A percentile compares a stretch with the other conserved stretches of the same genome.
phyloP scores from a whole-genome alignment of 2,329 filamentous ascomycete genomes.

The Pseudogymnoascus sp. region DNA sequence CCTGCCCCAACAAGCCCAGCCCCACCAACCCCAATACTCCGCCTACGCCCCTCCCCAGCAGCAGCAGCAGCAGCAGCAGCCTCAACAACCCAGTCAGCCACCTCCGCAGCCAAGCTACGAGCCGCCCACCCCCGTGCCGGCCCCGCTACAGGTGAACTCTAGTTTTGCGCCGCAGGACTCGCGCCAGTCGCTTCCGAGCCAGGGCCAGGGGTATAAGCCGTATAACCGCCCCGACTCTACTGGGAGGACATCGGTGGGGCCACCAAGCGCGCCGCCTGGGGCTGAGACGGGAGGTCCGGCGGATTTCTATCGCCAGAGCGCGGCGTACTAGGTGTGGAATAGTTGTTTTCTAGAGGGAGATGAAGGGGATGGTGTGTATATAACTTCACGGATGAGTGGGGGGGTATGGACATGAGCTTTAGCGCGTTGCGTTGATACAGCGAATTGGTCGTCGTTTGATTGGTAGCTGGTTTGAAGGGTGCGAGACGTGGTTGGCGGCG shows the following conservation, averaged over 20 bases:
- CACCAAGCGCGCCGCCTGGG: constrained; percentile 38
- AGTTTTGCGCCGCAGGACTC: constrained; percentile 36
- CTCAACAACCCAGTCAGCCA: constrained; percentile 14
- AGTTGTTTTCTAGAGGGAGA: not conserved
- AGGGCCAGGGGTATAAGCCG: constrained; percentile 47
- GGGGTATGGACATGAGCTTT: not conserved
- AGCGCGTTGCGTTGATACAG: not conserved
- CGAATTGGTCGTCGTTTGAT: not conserved
- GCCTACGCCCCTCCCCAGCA: constrained; percentile 21
- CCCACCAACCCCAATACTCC: constrained; percentile 21
- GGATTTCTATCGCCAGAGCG: constrained; percentile 47
- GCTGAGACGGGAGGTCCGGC: constrained; percentile 22
- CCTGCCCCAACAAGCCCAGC: constrained; percentile 17
- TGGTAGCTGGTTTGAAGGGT: not conserved
- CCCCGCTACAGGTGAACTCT: constrained; percentile 17
- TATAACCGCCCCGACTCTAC: constrained; percentile 31
- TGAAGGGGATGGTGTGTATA: not conserved
- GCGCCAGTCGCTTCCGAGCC: constrained; percentile 42
- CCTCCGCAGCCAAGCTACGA: constrained; percentile 18
- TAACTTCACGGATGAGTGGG: not conserved
- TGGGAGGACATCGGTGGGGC: constrained; percentile 23
- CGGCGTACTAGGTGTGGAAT: constrained; percentile 23
- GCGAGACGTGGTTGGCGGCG: not conserved
- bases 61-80: constrained; percentile 17
- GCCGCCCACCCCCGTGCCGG: constrained; percentile 23